Evolutionary conservation across 495 filamentous ascomycete genomes (phyloP).

Genomic region (Podospora tetraspora): DNA sequence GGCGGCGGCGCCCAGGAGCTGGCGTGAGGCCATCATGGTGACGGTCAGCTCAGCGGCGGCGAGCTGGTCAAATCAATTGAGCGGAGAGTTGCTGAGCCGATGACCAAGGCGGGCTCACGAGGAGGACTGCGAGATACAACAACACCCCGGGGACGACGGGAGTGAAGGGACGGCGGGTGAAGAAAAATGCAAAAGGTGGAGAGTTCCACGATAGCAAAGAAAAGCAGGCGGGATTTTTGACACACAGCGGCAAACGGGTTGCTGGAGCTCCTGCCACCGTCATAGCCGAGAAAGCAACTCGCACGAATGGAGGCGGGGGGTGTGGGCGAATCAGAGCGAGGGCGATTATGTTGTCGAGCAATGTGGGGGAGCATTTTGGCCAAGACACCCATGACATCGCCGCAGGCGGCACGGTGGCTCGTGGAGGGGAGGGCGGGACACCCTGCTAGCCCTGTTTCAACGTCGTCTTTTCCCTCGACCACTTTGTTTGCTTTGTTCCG

Average conservation of each 20-base stretch:
- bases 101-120: constrained; percentile 22
- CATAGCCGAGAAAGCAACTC: constrained; percentile 34
- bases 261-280: constrained; percentile 30
- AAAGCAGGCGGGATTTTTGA: constrained; percentile 33
- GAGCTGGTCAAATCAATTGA: constrained; percentile 28
- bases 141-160: constrained; percentile 18
- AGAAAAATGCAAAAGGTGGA: constrained; percentile 30
- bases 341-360: constrained; percentile 25
- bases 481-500: background rate
- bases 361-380: constrained; percentile 26
- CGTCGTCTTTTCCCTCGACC: background rate
- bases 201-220: constrained; percentile 26
- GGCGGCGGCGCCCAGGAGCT: constrained; percentile 45
- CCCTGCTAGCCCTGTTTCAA: background rate
- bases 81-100: constrained; percentile 29
- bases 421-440: background rate
- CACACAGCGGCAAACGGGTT: constrained; percentile 23
- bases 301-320: constrained; percentile 24
- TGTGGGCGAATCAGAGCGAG: constrained; percentile 22
- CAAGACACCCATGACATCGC: constrained; percentile 24
- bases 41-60: constrained; percentile 25
- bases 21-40: constrained; percentile 53
- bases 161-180: constrained; percentile 14
- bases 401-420: background rate
- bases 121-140: constrained; percentile 8